Base-by-base conservation (phyloP, 2,329 filamentous ascomycete genomes). In the Torrubiella hemipterigena region DNA sequence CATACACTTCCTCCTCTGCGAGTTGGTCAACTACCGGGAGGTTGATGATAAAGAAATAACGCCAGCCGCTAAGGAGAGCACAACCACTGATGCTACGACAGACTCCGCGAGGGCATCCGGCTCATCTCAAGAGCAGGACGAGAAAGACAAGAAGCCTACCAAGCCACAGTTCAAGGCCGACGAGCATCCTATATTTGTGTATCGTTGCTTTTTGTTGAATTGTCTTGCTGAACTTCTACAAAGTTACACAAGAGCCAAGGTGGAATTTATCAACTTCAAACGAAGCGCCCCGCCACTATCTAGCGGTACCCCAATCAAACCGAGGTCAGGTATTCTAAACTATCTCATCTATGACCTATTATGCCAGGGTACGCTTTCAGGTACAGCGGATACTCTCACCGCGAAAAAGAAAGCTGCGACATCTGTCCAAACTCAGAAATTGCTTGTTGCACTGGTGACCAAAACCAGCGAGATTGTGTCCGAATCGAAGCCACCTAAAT, bases 201-300 rank as follows among this genome's bases (percentile, higher is more conserved):
- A 96, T 50, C 77, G 91, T 29, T 95, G 89, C 59, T 95, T 96
- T 61, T 63, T 99, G 31, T 69, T 99, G 19, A 86, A 91, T 50
- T 94, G 87, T 47, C 63, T 99, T 23, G 79, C 85, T 1, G 91
- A 99, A 55, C 71, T 98, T 11, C 65, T 98, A 11, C 77, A 82
- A 35, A 93, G 81, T 47, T 98, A 96, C 59, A 94, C 86, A 44
- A 77, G 86, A 32, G 84, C 86, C 7, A 99, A 99, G 65, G 75
- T 98, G 26, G 93, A 98, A 51, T 96, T 99, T 51, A 95, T 99
- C 63, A 96, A 95, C 54, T 98, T 95, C 61, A 96, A 93, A 42
- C 79, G 89, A 38, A 94, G 87, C 49, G 80, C 84, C 6, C 82
- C 86, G 32, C 84, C 89, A 28, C 70, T 85, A 27, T 79, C 84